Evolutionary conservation across 768 basidiomycete species (phyloP), one percentile per base, ranked within the genome.

Genomic region (Dacryopinax spathularia): DNA sequence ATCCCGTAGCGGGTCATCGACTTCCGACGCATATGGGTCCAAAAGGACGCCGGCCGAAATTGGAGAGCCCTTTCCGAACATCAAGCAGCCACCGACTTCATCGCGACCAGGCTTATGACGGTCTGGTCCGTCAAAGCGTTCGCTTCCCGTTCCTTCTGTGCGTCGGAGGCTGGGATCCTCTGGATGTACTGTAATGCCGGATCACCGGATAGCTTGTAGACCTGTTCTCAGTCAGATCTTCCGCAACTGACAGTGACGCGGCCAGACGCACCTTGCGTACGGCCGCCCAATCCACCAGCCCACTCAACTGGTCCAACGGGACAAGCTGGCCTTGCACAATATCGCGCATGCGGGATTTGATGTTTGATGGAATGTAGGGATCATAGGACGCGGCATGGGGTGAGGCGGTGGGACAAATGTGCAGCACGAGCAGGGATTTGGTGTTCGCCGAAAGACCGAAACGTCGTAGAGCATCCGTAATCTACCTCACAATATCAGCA

Each of bases 381-480:
- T 56, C 48, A 29, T 56, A 10, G 13, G 48, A 20, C 25, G 48
- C 3, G 29, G 48, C 48, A 56, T 56, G 5, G 13, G 5, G 48
- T 15, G 13, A 10, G 25, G 48, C 36, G 7, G 33, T 33, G 6
- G 62, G 63, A 1, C 71, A 78, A 33, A 96, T 78, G 13, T 85
- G 80, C 15, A 95, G 85, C 10, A 95, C 83, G 33, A 94, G 70
- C 20, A 96, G 77, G 15, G 84, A 76, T 0, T 77, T 80, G 29
- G 82, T 86, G 3, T 73, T 73, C 39, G 87, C 84, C 0, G 87
- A 86, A 5, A 96, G 78, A 4, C 94, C 94, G 69, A 91, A 95
- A 64, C 89, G 83, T 60, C 84, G 81, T 65, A 98, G 83, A 0
- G 88, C 87, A 69, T 98, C 93, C 1, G 87, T 83, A 61, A 98